phyloP scores from a whole-genome alignment of 1,284 basidiomycete species.

The Agaricales sp. region DNA sequence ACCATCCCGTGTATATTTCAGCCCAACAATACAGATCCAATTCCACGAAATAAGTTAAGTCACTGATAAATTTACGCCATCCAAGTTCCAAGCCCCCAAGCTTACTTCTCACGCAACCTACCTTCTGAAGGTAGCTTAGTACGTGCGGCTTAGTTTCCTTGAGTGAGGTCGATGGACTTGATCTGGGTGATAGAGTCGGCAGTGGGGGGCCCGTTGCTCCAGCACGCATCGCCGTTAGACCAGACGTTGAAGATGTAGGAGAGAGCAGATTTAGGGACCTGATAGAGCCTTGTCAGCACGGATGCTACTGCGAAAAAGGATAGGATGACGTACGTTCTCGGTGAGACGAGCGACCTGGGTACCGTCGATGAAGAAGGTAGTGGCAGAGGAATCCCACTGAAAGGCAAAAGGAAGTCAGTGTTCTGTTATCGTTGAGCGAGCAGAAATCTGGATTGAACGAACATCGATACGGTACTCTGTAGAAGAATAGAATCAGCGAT shows the following conservation, averaged over 20 bases:
- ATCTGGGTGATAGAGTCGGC: constrained; percentile 22
- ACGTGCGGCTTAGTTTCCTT: no score
- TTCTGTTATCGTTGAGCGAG: neutral
- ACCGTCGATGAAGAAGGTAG: constrained; percentile 23
- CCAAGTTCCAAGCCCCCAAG: no score
- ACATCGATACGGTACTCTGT: constrained; percentile 25
- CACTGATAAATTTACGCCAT: no score
- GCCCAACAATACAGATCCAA: no score
- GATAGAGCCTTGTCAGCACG: neutral
- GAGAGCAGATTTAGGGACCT: constrained; percentile 19
- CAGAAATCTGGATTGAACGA: constrained; percentile 5
- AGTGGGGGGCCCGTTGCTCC: constrained; percentile 24
- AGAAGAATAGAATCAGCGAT: neutral
- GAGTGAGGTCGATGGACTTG: constrained; percentile 23
- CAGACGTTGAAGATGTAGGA: constrained; percentile 23
- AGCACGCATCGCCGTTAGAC: constrained; percentile 22
- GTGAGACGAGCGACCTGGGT: constrained; percentile 19
- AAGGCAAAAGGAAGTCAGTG: constrained; percentile 2
- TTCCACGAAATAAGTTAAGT: no score
- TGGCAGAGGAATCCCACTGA: constrained; percentile 19
- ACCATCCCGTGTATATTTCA: no score
- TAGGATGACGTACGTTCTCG: constrained; percentile 15
- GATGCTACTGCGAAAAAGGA: neutral
- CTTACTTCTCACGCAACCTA: no score
- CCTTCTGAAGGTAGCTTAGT: no score